Evolutionary conservation across 2,329 filamentous ascomycete species (phyloP).

Genomic region (Trichocomaceae sp.): DNA sequence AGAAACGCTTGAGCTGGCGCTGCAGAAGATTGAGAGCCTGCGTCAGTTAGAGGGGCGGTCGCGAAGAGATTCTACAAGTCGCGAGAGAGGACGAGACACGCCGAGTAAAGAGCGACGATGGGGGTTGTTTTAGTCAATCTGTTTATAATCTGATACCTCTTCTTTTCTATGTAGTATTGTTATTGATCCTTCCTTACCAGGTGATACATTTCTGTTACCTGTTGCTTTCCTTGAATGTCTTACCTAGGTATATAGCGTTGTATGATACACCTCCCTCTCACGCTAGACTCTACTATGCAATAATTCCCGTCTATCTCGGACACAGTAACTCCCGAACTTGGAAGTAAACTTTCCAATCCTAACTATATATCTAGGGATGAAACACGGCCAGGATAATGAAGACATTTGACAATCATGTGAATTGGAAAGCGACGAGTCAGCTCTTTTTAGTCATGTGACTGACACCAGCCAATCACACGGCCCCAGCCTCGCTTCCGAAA

Average conservation of each 20-base stretch:
- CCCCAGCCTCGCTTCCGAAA: too few species aligned
- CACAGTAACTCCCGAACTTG: too few species aligned
- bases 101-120: constrained; percentile 3
- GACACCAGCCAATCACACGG: too few species aligned
- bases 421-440: too few species aligned
- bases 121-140: constrained; percentile 8
- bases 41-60: constrained; percentile 71
- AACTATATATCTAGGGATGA: too few species aligned
- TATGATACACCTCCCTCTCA: not conserved
- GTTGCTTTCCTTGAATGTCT: not conserved
- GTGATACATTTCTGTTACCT: not conserved
- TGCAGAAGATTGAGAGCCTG: constrained; percentile 92
- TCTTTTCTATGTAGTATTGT: not conserved
- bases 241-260: not conserved
- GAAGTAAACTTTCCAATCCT: too few species aligned
- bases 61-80: constrained; percentile 23
- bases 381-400: too few species aligned
- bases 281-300: not conserved
- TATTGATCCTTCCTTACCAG: not conserved
- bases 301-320: too few species aligned
- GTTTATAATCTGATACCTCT: not conserved
- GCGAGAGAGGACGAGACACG: not conserved
- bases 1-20: constrained; percentile 82
- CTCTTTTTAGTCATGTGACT: too few species aligned
- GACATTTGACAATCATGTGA: too few species aligned